Base-by-base conservation (phyloP, 192 early-diverging fungal species). In the Chytriomyces sp. region DNA sequence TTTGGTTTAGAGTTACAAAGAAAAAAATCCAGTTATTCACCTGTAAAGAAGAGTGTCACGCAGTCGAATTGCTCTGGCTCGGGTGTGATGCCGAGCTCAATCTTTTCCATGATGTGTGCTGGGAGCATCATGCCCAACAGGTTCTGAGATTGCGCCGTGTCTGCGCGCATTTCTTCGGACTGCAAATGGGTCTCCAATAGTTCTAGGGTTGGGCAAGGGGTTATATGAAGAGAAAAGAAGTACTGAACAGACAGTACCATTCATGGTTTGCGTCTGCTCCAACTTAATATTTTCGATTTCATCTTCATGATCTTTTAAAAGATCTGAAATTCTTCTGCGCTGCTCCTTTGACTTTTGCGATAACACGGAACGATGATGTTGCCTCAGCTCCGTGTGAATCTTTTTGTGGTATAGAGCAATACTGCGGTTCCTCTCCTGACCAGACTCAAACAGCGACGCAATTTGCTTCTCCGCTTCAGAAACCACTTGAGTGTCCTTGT, bases 121-220 rank as follows among this genome's bases (percentile, higher is more conserved):
- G 78, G 78, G 18, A 79, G 78, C 78, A 79, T 79, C 78, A 79
- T 79, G 13, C 71, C 78, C 7, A 79, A 47, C 6, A 79, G 64
- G 44, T 74, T 72, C 45, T 79, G 67, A 45, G 78, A 64, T 16
- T 48, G 61, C 8, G 35, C 78, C 9, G 66, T 74, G 64, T 79
- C 78, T n/a, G 70, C 71, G 2, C 68, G 53, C 45, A 79, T 35
- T 26, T 79, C 67, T 43, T 79, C 71, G 16, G 70, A 73, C 45
- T 79, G 67, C 50, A 66, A 35, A 7, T 79, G 78, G 24, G 78
- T 79, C 8, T 72, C 78, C n/a, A 78, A 9, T 13, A 79, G 71
- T 53, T 72, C 69, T 72, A 28, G 6, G 20, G 45, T 49, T 18
- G 9, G 23, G 2, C 50, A 50, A 50, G 50, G 13, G 8, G 10